Evolutionary conservation across 306 rosid genomes (phyloP).

Genomic region (Trifolium repens): DNA sequence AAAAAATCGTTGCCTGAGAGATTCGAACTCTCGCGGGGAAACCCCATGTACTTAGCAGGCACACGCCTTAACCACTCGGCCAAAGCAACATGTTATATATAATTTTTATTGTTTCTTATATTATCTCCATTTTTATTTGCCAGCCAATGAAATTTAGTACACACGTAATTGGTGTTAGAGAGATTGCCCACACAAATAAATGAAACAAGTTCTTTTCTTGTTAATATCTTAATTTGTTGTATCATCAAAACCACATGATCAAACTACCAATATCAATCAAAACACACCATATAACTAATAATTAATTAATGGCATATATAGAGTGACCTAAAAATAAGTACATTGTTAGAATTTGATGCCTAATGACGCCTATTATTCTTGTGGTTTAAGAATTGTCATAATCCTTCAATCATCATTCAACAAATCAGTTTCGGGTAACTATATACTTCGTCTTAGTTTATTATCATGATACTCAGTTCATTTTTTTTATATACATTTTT

Average conservation of each 20-base stretch:
- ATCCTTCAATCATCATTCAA: slow-evolving; percentile 35
- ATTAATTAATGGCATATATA: background rate
- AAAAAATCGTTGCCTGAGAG: too few species aligned
- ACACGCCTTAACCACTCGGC: too few species aligned
- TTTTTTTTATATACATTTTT: background rate
- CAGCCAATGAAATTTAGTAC: background rate
- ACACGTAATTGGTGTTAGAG: slow-evolving; percentile 43
- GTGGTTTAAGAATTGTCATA: slow-evolving; percentile 31
- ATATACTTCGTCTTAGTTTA: background rate
- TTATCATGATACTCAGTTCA: background rate
- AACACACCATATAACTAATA: slow-evolving; percentile 41
- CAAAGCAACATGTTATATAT: too few species aligned
- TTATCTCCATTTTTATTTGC: too few species aligned
- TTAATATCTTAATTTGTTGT: slow-evolving; percentile 48
- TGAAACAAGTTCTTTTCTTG: slow-evolving; percentile 33
- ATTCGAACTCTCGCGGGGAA: too few species aligned
- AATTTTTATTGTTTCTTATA: too few species aligned
- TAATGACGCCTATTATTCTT: background rate
- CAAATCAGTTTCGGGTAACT: slow-evolving; percentile 42
- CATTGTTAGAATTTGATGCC: slow-evolving; percentile 26
- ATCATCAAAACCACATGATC: slow-evolving; percentile 67
- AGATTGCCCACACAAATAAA: slow-evolving; percentile 21
- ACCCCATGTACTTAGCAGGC: too few species aligned
- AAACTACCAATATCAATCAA: slow-evolving; percentile 58
- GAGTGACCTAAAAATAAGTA: slow-evolving; percentile 2